Conservation (phyloP, 2,329 filamentous ascomycete species). For the Monilinia fructigena region DNA sequence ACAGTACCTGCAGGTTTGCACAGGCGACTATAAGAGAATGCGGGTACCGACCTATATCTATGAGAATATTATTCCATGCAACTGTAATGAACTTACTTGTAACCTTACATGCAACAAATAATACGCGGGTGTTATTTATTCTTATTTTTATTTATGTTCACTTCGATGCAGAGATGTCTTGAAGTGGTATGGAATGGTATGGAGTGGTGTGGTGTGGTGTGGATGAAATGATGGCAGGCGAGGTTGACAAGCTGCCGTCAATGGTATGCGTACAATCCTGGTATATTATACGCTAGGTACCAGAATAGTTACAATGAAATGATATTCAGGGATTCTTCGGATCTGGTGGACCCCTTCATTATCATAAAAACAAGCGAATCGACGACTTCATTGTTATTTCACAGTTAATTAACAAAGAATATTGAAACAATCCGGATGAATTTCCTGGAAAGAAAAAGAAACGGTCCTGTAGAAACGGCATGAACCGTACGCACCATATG, state of each 20-base stretch:
- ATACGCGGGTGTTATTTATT: not conserved
- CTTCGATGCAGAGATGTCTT: not conserved
- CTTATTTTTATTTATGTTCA: too few species aligned
- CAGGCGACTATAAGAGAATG: constrained; percentile 11
- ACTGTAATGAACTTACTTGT: constrained; percentile 10
- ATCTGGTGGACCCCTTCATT: constrained; percentile 11
- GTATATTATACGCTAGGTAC: not conserved
- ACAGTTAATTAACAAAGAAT: not conserved
- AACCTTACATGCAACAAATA: not conserved
- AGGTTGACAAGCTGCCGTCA: constrained; percentile 3
- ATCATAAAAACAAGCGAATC: constrained; percentile 7
- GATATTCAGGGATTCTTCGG: constrained; percentile 7
- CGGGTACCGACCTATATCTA: constrained; percentile 19
- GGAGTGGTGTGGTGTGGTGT: not conserved
- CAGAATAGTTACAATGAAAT: not conserved
- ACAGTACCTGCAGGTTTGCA: constrained; percentile 5
- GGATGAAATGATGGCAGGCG: not conserved
- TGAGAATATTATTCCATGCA: constrained; percentile 15
- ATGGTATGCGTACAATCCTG: constrained; percentile 5
- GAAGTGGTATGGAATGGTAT: too few species aligned
- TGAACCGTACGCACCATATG: too few species aligned
- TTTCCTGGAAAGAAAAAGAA: not conserved
- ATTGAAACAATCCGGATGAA: not conserved
- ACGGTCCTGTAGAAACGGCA: not conserved
- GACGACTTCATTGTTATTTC: not conserved